Evolutionary conservation across 805 yeast species (phyloP).

Genomic region (Vanderwaltozyma polyspora): DNA sequence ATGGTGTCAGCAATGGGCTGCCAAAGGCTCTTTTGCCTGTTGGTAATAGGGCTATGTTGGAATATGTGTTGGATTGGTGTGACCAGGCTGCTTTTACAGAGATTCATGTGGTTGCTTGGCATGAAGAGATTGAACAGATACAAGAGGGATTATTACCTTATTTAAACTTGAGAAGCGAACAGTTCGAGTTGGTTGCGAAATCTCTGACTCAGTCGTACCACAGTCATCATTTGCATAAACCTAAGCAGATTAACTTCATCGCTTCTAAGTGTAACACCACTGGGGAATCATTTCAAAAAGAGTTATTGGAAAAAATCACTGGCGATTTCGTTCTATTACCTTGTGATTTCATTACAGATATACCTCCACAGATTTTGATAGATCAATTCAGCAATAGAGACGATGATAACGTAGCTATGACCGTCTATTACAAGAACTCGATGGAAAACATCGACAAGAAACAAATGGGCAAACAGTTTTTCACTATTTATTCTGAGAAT

Average conservation of each 20-base stretch:
- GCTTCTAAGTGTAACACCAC: conserved; percentile 41
- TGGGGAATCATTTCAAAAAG: conserved; percentile 47
- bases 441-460: conserved; percentile 66
- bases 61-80: conserved; percentile 88
- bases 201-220: conserved; percentile 15
- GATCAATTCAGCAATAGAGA: conserved; percentile 72
- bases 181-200: conserved; percentile 18
- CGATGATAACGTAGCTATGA: conserved; percentile 57
- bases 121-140: conserved; percentile 37
- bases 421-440: conserved; percentile 63
- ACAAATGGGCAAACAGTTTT: conserved; percentile 43
- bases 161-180: conserved; percentile 30
- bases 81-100: conserved; percentile 68
- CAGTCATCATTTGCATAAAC: conserved; percentile 21
- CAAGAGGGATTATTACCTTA: conserved; percentile 38
- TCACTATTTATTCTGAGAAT: conserved; percentile 52
- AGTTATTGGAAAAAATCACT: conserved; percentile 32
- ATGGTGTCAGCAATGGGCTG: conserved; percentile 31
- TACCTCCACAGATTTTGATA: conserved; percentile 80
- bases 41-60: conserved; percentile 81
- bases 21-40: conserved; percentile 84
- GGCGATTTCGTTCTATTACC: conserved; percentile 73
- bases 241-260: conserved; percentile 32
- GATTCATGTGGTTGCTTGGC: conserved; percentile 51
- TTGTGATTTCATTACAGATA: conserved; percentile 86